These are phyloP conservation scores for Yamadazyma endophytica DNA, from an alignment of 805 yeast species.

Conservation along the genomic window DNA sequence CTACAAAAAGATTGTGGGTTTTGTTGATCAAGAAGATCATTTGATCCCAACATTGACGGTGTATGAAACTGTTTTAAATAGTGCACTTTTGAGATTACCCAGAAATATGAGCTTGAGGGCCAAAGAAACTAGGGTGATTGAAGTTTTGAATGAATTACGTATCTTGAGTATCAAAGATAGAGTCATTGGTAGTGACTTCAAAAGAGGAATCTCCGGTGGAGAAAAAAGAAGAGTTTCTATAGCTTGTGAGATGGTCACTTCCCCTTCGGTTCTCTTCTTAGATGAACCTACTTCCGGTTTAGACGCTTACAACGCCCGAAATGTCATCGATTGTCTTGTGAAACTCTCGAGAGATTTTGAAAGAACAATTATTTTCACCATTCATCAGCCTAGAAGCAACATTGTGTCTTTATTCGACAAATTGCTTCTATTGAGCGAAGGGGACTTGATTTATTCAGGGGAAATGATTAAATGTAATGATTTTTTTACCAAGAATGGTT, in stretches of 20 bases:
- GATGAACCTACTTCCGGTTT: conserved; percentile 96
- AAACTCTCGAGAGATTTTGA: conserved; percentile 74
- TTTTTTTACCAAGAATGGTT: conserved; percentile 73
- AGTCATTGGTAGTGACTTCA: conserved; percentile 82
- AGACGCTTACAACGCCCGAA: conserved; percentile 89
- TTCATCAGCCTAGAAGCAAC: conserved; percentile 96
- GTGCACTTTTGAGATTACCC: conserved; percentile 87
- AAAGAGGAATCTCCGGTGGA: conserved; percentile 70
- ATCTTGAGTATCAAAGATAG: conserved; percentile 80
- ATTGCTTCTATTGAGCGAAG: conserved; percentile 75
- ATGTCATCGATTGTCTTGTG: conserved; percentile 82
- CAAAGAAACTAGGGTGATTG: conserved; percentile 75
- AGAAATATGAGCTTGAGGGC: conserved; percentile 66
- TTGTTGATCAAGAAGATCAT: conserved; percentile 94
- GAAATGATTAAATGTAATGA: conserved; percentile 70
- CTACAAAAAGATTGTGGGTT: conserved; percentile 73
- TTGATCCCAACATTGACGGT: conserved; percentile 91
- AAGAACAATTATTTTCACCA: conserved; percentile 87
- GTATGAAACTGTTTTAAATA: conserved; percentile 88
- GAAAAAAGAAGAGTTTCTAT: conserved; percentile 82
- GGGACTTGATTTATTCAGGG: conserved; percentile 85
- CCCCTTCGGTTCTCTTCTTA: conserved; percentile 66
- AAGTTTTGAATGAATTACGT: conserved; percentile 80
- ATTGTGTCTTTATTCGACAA: conserved; percentile 89
- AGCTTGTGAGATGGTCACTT: conserved; percentile 73